Base-by-base conservation (phyloP, 495 filamentous ascomycete genomes). In the Penicillium longicatenatum region DNA sequence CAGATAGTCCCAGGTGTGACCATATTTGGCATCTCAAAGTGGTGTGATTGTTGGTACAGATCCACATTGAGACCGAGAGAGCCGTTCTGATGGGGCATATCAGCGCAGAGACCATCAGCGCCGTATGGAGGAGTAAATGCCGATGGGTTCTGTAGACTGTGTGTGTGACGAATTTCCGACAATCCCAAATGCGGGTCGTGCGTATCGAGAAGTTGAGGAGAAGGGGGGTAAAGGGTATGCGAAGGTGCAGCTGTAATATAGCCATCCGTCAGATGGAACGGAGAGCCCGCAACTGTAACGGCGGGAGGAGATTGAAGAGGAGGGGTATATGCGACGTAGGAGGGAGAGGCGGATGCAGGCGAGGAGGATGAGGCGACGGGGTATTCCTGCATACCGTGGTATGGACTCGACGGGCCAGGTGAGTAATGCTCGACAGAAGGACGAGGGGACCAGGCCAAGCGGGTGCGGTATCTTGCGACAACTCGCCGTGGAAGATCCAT, bases 401-500 rank as follows among this genome's bases (percentile, higher is more conserved):
- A 78, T 12, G 74, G 74, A 22, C 71, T 77, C n/a, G 76, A 44
- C 9, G 75, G 69, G n/a, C 65, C 52, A 2, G 76, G 67, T 6
- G 71, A 71, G 57, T 71, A 71, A 33, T 74, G 70, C 46, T 78
- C 73, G 31, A 77, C 60, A 0, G 75, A 73, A 8, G 67, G 63
- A 11, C 68, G 70, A n/a, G 72, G 74, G 1, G 75, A 77, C 73
- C 71, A 77, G 12, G 68, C 60, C 9, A 74, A 56, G 37, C 69
- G 66, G 43, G 59, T 64, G 48, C 72, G 73, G 57, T 80, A 75
- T 48, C 66, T 67, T 22, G 69, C 62, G 8, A 74, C 65, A 12
- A 68, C 61, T 43, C 75, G 67, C 7, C 65, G 74, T 7, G 76
- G 77, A 5, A 76, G 54, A 24, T 78, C 75, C 71, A 79, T 76